A percentile compares a stretch with the other conserved stretches of the same genome.
Evolutionary conservation across 176 grass and related monocot genomes (phyloP).

Genomic region (Avena eriantha): DNA sequence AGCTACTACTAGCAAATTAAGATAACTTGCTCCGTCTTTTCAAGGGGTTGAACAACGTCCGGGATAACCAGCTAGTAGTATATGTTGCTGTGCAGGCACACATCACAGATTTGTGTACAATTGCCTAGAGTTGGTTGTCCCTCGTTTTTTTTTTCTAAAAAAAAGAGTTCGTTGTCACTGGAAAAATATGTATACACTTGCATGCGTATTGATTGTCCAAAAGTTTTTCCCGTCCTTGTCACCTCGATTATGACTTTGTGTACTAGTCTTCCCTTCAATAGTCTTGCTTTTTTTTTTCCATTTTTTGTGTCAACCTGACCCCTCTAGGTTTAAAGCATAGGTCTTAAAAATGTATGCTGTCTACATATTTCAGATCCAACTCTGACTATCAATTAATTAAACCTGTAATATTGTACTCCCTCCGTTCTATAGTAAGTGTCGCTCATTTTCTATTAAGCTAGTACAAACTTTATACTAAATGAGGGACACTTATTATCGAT

Average conservation of each 20-base stretch:
- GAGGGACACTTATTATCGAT: no score
- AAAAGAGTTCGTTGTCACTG: background rate
- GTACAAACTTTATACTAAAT: no score
- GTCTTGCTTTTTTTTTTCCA: background rate
- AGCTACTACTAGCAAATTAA: no score
- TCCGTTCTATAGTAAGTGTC: no score
- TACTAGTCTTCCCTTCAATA: background rate
- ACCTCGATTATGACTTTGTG: background rate
- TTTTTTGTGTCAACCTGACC: no score
- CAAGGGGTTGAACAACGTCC: background rate
- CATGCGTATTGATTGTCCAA: conserved; percentile 1
- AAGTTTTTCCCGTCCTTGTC: conserved; percentile 20
- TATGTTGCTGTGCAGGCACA: background rate
- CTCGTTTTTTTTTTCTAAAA: no score
- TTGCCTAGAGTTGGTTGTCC: background rate
- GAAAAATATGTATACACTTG: background rate
- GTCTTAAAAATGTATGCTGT: no score
- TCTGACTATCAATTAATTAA: no score
- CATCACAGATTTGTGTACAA: background rate
- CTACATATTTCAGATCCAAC: no score
- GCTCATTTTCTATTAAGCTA: no score
- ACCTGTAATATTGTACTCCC: no score
- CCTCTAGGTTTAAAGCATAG: no score
- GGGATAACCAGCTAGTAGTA: background rate
- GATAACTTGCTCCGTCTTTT: background rate